Evolutionary conservation across 2,329 filamentous ascomycete species (phyloP).

Genomic region (Didymosphaeria variabile): DNA sequence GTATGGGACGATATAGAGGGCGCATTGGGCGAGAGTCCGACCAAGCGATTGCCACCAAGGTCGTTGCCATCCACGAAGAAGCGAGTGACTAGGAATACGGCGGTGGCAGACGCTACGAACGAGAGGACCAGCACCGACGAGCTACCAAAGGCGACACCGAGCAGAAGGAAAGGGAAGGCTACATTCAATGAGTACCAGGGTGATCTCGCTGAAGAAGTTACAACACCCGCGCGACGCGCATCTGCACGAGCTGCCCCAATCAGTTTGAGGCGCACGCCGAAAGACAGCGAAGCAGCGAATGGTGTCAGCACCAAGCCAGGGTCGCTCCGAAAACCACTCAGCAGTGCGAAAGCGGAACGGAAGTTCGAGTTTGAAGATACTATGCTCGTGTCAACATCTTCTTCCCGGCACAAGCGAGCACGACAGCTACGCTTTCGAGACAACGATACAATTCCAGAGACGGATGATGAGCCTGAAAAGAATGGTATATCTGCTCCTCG

Average conservation of each 20-base stretch:
- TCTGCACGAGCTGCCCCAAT: conserved; percentile 18
- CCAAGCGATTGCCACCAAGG: background rate
- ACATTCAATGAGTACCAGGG: conserved; percentile 31
- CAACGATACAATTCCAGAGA: conserved; percentile 24
- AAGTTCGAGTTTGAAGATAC: conserved; percentile 21
- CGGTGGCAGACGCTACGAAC: conserved; percentile 8
- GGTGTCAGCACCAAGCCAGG: conserved; percentile 15
- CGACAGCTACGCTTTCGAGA: conserved; percentile 22
- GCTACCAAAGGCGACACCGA: conserved; percentile 29
- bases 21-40: conserved; percentile 43
- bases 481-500: conserved; percentile 24
- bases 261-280: conserved; percentile 18
- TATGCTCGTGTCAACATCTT: conserved; percentile 24
- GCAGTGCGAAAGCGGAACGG: conserved; percentile 19
- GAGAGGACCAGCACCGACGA: conserved; percentile 21
- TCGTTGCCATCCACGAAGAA: conserved; percentile 21
- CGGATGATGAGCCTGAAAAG: conserved; percentile 33
- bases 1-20: conserved; percentile 57
- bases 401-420: conserved; percentile 19
- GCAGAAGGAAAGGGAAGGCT: conserved; percentile 25
- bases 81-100: conserved; percentile 2
- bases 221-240: conserved; percentile 28
- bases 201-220: conserved; percentile 24
- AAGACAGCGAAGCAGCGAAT: conserved; percentile 1
- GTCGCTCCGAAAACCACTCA: conserved; percentile 20